phyloP scores from a whole-genome alignment of 2,329 filamentous ascomycete genomes.

The Sphaerulina populicola region DNA sequence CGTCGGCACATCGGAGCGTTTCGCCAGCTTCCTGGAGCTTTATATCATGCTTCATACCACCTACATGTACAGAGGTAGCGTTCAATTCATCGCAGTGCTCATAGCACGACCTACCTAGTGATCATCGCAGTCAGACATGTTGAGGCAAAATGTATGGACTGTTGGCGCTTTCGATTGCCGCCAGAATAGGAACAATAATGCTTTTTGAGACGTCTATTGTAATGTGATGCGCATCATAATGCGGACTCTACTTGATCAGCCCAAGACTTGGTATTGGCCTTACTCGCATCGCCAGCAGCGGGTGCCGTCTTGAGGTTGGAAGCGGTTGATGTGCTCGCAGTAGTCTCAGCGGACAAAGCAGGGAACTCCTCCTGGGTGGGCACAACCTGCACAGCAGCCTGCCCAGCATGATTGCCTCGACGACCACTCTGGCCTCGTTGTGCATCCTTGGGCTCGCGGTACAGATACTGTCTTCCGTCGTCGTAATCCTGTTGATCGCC shows the following conservation, averaged over 20 bases:
- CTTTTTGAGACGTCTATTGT: background rate
- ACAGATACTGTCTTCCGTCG: conserved; percentile 32
- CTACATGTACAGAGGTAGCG: no score
- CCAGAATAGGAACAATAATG: background rate
- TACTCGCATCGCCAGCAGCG: conserved; percentile 8
- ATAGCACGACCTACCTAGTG: no score
- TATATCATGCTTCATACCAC: no score
- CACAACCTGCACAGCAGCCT: conserved; percentile 16
- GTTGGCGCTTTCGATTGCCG: background rate
- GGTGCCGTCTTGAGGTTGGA: conserved; percentile 2
- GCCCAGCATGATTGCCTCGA: conserved; percentile 22
- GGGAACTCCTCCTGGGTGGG: conserved; percentile 42
- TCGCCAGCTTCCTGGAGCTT: no score
- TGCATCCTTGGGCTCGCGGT: conserved; percentile 25
- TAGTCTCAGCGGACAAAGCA: conserved; percentile 29
- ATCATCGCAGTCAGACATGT: no score
- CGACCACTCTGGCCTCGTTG: conserved; percentile 11
- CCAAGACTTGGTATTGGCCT: conserved; percentile 32
- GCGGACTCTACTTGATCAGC: conserved; percentile 39
- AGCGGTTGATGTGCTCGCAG: background rate
- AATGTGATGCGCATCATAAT: background rate
- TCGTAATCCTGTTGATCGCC: conserved; percentile 29
- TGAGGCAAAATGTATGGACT: no score
- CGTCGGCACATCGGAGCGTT: no score
- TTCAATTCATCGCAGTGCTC: no score